Evolutionary conservation across 2,329 filamentous ascomycete genomes (phyloP), one percentile per base, ranked within the genome.

Genomic region (Pochonia chlamydosporia): DNA sequence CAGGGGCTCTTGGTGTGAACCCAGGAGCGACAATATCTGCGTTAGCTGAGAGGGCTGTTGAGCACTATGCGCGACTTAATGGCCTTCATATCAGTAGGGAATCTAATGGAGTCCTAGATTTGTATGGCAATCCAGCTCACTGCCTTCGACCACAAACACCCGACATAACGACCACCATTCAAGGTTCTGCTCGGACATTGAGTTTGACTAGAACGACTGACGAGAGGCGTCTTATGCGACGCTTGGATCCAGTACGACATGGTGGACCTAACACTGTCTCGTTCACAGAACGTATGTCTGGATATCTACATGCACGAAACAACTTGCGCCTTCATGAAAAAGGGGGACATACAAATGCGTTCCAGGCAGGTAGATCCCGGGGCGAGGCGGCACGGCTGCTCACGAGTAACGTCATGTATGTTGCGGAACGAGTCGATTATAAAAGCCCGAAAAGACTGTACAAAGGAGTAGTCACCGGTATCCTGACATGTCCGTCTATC

Each of bases 1-100:
- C 84, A 0, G 74, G 75, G 7, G 75, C 83, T 1, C 67, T 87
- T 2, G 75, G 82, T 13, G 79, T 81, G 3, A 87, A 87, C 56
- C 83, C 84, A 0, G 75, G 85, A 44, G 84, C 83, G 2, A 87
- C 83, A 1, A 87, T 87, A 52, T 76, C 82, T 1, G 83, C 84
- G 3, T 71, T 88, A 18, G 82, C 84, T 0, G 84, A 87, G 63
- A 70, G 84, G 9, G 77, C 78, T 0, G 73, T 85, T 6, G 75
- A 79, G 44, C 59, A 70, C 5, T 75, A 76, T 43, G 69, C 73
- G 2, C 52, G 63, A 44, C 63, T 65, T 8, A 56, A 67, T 6
- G 55, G 56, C 0, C 65, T 82, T 10, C 51, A 48, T 5, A 74
- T 83, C 44, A 69, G 73, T 48, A 61, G 64, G 3, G 63, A 70